Evolutionary conservation across 768 basidiomycete genomes (phyloP), one percentile per base, ranked within the genome.

Genomic region (Infundibulicybe gibba): DNA sequence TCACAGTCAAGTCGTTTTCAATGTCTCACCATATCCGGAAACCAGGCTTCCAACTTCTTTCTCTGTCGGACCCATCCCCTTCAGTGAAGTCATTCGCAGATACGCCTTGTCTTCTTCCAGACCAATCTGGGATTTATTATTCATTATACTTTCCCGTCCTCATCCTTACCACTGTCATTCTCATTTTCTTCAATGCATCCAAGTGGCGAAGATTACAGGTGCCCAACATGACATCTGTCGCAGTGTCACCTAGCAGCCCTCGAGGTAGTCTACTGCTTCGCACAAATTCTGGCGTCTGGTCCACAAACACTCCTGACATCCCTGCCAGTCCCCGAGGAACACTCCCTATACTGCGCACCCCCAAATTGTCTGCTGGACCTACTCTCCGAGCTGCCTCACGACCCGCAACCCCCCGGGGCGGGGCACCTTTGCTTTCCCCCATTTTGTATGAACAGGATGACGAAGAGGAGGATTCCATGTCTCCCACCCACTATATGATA

Each of bases 31-130:
- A 88, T 32, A 78, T 98, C 44, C 75, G 76, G 38, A 72, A 72
- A 25, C 94, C 95, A 6, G 95, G 93, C 37, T 93, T 94, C 66
- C 91, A 95, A 55, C 77, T 98, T 15, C 76, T 98, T 38, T 89
- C 93, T 1, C 77, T 98, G 16, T 25, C 25, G 8, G 25, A 25
- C 25, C 25, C 25, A 25, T 25, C 25, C 25, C 25, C 69, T 30
- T 70, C 65, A 3, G 68, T 73, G 57, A 74, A 70, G 40, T 83
- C 92, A 51, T 59, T 66, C 6, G 25, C 25, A 25, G 25, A 25
- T 25, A 25, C 8, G 4, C 25, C 25, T 25, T 97, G 94, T 65
- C 59, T 85, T 37, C 76, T 98, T 47, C 95, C 94, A 0, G 82
- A 93, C 64, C 93, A 95, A 58, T 61, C 90, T 39, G 73, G 77